Evolutionary conservation across 768 basidiomycete genomes (phyloP), one percentile per base, ranked within the genome.

Genomic region (Termitomyces sp.): DNA sequence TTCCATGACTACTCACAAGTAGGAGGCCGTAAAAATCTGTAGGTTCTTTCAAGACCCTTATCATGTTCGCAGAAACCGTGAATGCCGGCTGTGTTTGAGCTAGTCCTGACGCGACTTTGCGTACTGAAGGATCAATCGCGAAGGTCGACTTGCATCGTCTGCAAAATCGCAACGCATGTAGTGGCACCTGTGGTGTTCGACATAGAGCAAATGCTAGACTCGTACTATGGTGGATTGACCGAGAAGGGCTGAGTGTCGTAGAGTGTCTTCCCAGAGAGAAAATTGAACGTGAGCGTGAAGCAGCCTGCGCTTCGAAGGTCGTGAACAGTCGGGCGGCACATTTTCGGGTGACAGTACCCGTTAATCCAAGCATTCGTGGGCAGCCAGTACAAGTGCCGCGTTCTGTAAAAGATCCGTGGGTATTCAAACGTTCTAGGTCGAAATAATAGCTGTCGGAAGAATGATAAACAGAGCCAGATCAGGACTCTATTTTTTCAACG

Each of bases 11-110:
- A 73, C 81, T 61, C 34, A 82, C 85, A 61, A 85, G 61, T 27
- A 88, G 52, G 44, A 66, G 67, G n/a, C 62, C 60, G 65, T 84
- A 82, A 63, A 92, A 93, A 27, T 83, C 72, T 13, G 71, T 61
- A 0, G 91, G 91, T 39, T 78, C 71, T 26, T 70, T 69, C 56
- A 91, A 72, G 2, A 92, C 74, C 12, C 71, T 71, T 27, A 92
- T 74, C 52, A 80, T 74, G 32, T 75, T 61, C 1, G 82, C 71
- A 20, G 75, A 56, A 5, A 84, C 62, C 0, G 73, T 59, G 52
- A 88, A 79, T 51, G 70, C 71, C 26, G 87, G 87, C 49, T 81
- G 81, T 12, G 63, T 68, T 24, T 67, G 64, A 27, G 68, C 65
- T 29, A 83, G 66, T 10, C 67, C 59, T 22, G 68, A 58, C 0